These are phyloP conservation scores for Saccharomyces hybrid DNA, from an alignment of 1,139 yeast genomes.

Conservation along the genomic window DNA sequence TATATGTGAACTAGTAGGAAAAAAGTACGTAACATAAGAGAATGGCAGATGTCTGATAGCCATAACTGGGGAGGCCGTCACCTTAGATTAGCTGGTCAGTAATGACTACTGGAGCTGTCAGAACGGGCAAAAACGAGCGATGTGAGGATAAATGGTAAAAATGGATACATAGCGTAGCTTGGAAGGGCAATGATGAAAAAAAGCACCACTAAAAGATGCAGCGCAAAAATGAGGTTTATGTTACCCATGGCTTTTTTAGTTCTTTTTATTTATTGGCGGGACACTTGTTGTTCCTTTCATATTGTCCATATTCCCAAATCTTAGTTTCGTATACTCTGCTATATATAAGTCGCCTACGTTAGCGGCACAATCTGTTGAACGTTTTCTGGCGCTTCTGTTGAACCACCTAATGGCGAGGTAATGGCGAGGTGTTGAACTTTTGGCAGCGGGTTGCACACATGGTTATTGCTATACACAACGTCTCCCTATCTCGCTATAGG, in stretches of 20 bases:
- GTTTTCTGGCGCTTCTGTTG: background rate
- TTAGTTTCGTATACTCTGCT: background rate
- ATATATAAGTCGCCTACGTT: background rate
- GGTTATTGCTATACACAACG: background rate
- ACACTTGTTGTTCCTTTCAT: background rate
- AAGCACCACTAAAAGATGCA: background rate
- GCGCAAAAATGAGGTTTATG: background rate
- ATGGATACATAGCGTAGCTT: background rate
- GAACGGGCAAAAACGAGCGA: background rate
- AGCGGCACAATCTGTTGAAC: background rate
- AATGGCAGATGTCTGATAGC: too few relatives aligned
- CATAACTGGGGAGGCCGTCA: too few relatives aligned
- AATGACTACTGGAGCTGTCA: background rate
- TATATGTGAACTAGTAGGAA: background rate
- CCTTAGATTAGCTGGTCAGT: background rate
- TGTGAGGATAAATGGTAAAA: background rate
- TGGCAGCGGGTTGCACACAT: background rate
- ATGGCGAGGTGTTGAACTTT: background rate
- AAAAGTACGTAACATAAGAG: background rate
- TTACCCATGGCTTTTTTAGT: background rate
- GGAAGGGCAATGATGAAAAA: background rate
- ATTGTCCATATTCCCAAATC: background rate
- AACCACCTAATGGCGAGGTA: background rate
- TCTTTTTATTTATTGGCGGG: background rate
- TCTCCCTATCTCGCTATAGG: too few relatives aligned